phyloP scores from a whole-genome alignment of 805 yeast species.

The Komagataella populi region DNA sequence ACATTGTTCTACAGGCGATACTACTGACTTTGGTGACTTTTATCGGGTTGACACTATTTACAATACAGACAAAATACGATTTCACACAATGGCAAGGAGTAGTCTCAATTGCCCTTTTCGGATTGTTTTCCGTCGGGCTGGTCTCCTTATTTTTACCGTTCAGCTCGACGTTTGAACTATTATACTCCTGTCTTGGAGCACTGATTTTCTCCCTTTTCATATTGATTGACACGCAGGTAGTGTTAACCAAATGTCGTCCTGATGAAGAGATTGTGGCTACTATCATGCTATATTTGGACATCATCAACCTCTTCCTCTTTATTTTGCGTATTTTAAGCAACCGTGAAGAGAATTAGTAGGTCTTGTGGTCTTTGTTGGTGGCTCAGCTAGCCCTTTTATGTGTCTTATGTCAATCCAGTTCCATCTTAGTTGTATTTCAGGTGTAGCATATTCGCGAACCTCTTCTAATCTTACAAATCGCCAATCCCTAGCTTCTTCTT shows the following conservation, averaged over 20 bases:
- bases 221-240: slow-evolving; percentile 68
- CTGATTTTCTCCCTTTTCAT: slow-evolving; percentile 58
- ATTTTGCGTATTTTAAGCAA: slow-evolving; percentile 46
- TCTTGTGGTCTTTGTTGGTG: not conserved
- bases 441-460: not conserved
- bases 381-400: not conserved
- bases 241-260: slow-evolving; percentile 60
- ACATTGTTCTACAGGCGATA: slow-evolving; percentile 57
- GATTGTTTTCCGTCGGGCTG: slow-evolving; percentile 59
- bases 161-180: slow-evolving; percentile 40
- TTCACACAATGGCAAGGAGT: slow-evolving; percentile 55
- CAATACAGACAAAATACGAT: slow-evolving; percentile 68
- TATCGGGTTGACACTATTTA: slow-evolving; percentile 63
- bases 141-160: slow-evolving; percentile 56
- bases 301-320: slow-evolving; percentile 67
- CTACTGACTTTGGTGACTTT: slow-evolving; percentile 57
- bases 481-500: not conserved
- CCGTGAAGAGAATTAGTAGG: not conserved
- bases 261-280: slow-evolving; percentile 84
- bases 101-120: slow-evolving; percentile 42
- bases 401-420: not conserved
- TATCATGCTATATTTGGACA: slow-evolving; percentile 66
- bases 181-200: slow-evolving; percentile 66
- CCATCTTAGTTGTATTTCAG: not conserved
- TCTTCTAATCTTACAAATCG: not conserved